Base-by-base conservation (phyloP, 2,329 filamentous ascomycete genomes). In the Knoxdaviesia capensis region DNA sequence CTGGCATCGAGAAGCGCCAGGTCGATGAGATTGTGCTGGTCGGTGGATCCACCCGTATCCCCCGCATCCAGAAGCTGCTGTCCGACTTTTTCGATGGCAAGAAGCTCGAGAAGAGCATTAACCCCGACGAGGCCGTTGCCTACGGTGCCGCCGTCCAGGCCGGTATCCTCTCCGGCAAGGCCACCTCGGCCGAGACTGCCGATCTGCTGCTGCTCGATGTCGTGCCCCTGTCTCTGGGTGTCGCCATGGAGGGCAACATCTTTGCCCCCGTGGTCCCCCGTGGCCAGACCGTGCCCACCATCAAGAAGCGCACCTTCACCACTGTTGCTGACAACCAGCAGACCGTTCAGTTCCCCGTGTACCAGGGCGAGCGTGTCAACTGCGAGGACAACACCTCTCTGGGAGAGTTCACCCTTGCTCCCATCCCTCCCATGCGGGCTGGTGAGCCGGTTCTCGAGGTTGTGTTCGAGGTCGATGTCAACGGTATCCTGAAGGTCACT, bases 91-190 rank as follows among this genome's bases (percentile, higher is more conserved):
- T 98, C 71, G 83, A 92, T 62, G 87, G 87, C 67, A 98, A 98
- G 85, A 94, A 98, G 81, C 84, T 94, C 52, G 88, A 96, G 77
- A 96, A 94, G 75, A 90, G 83, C 73, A 96, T 96, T 72, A 98
- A 98, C 77, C 90, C 90, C 56, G 90, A 98, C 60, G 90, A 98
- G 74, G 90, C 90, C 54, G 90, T 98, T 57, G 90, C 90, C 55
- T 94, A 94, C 68, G 90, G 90, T 78, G 90, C 90, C 51, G 90
- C 90, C 54, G 88, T 98, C 48, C 90, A 98, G 71, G 90, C 90
- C 52, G 90, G 87, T 77, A 94, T 98, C 62, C 80, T 98, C 51
- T 94, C 88, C 46, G 90, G 90, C 62, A 94, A 94, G 79, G 90
- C 90, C 54, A 90, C 84, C 51, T 93, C 86, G 40, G 85, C 85